Base-by-base conservation (phyloP, 768 basidiomycete genomes). In the Lactarius vividus region DNA sequence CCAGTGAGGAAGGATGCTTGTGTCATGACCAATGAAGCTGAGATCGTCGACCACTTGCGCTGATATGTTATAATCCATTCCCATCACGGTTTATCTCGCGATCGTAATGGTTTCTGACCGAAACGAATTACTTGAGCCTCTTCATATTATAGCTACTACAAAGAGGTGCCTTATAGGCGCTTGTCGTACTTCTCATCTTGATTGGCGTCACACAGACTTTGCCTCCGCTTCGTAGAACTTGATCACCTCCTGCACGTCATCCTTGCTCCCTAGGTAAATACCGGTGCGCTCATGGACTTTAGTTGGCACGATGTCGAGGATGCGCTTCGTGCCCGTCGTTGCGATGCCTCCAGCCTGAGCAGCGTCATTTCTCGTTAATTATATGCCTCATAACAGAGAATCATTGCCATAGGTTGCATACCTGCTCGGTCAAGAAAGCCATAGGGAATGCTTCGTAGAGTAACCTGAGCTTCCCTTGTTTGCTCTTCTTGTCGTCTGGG, bases 361-460 rank as follows among this genome's bases (percentile, higher is more conserved):
- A 63, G 67, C 11, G n/a, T 40, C 16, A 26, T 59, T 42, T 69
- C 4, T 60, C 54, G 39, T 73, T 57, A 71, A 72, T 73, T 33
- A 55, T 35, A n/a, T 49, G 46, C 4, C 42, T 23, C 33, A 67
- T 68, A 57, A 49, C 29, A 42, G 52, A 60, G 57, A 37, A 59
- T 42, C 60, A 23, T 60, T n/a, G 7, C 53, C 9, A 59, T 16
- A 28, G 23, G 9, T 53, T 57, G 73, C 82, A 57, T 66, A 90
- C 92, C 84, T 96, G 94, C 73, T 98, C 96, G 2, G 87, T 94
- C 75, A 98, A 78, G 79, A 89, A 96, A 10, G 94, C 91, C 96
- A 98, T 97, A 23, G 96, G 96, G 83, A 97, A 98, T 3, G 94
- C 96, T 78, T 98, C 97, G 72, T 98, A 99, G 55, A 99, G 80